Base-by-base conservation (phyloP, 1,139 yeast species). In the Chernovozyma aurita region DNA sequence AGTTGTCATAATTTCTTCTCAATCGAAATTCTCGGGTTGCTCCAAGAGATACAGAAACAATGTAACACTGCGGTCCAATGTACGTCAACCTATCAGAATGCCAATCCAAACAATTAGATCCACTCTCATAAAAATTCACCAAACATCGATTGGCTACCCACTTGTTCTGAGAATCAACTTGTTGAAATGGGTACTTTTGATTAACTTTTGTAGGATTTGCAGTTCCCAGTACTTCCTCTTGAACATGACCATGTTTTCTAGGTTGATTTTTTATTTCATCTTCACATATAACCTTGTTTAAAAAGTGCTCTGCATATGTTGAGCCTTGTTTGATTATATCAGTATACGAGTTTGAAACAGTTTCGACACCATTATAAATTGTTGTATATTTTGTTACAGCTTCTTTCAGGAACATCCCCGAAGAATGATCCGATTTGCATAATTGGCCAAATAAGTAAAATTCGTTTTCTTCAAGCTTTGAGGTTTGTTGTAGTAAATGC, bases 21-120 rank as follows among this genome's bases (percentile, higher is more conserved):
- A 82, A 49, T 29, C 86, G 55, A 47, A 84, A 84, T 42, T 78
- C 80, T 27, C 94, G 59, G 0, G 84, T 75, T 4, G 80, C 71
- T 0, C 94, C 94, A 9, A 84, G 51, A 3, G 85, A 77, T 2
- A 82, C 39, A 2, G 88, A 78, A 0, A 79, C 85, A 34, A 84
- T 77, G 30, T 66, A 68, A 13, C 83, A 76, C 39, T 78, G 74
- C 0, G 92, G 90, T 0, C 94, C 94, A 25, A 82, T 65, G 38
- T 78, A 69, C 1, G 85, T 77, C 41, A 84, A 55, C 42, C 84
- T 72, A 53, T 84, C 94, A 2, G 87, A 78, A 52, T 84, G 94
- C 75, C 79, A 82, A 35, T 81, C 87, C 24, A 84, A 67, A 39
- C 76, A 65, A 42, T 73, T 72, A 9, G 64, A 57, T 11, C 70